Evolutionary conservation across 257 asterid genomes (phyloP).

Genomic region (Gardenia jasminoides): DNA sequence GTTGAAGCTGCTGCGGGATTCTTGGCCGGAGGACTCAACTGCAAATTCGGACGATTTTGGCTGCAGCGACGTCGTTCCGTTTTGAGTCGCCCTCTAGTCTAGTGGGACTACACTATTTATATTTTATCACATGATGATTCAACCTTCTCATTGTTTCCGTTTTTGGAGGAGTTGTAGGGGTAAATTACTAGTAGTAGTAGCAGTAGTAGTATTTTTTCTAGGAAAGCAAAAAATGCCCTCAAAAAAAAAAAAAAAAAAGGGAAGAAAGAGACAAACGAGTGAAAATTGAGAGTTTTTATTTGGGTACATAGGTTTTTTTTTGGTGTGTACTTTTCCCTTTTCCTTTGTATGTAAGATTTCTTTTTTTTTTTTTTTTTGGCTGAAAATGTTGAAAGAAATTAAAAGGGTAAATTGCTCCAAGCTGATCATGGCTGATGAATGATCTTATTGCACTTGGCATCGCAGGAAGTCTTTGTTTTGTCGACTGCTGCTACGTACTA

Average conservation of each 20-base stretch:
- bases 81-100: constrained; percentile 20
- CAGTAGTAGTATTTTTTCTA: too few species aligned
- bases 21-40: constrained; percentile 73
- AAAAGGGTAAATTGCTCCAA: background rate
- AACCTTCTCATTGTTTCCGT: background rate
- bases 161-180: background rate
- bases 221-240: background rate
- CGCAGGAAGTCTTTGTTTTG: background rate
- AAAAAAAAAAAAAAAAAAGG: background rate
- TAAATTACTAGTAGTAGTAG: background rate
- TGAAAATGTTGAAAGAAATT: constrained; percentile 4
- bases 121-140: background rate
- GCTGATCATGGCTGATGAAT: background rate
- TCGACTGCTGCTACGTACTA: too few species aligned
- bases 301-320: constrained; percentile 31
- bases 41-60: constrained; percentile 63
- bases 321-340: constrained; percentile 28
- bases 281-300: constrained; percentile 6
- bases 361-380: background rate
- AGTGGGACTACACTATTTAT: background rate
- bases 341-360: constrained; percentile 30
- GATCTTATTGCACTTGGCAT: background rate
- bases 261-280: background rate
- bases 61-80: constrained; percentile 79
- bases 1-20: constrained; percentile 69